Evolutionary conservation across 192 early-diverging fungal species (phyloP), one percentile per base, ranked within the genome.

Genomic region (Backusella parvicylindrica): DNA sequence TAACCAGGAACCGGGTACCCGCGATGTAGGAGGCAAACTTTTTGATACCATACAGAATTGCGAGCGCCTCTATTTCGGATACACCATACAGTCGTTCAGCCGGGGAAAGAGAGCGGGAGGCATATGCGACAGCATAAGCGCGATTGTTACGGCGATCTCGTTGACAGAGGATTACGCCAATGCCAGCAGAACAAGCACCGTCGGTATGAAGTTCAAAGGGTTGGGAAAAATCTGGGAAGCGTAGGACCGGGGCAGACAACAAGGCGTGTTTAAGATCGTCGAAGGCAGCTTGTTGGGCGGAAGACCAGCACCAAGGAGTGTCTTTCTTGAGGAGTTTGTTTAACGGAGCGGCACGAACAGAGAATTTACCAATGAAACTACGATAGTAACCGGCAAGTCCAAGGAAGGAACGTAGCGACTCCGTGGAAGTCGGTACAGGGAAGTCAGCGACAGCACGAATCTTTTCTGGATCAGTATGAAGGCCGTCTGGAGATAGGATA

Each of bases 381-480:
- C 64, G 68, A 37, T 71, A 75, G 47, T 74, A 69, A 5, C 72
- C 71, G n/a, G 66, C 49, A 1, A 77, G 47, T 1, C 79, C 79
- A 1, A 81, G 36, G 43, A 81, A 81, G 26, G 65, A 73, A 15
- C 41, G 74, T 6, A 77, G 21, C 0, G 53, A 66, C 2, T 37
- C 26, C 49, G 15, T 43, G 5, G 2, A 3, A 6, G 7, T n/a
- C n/a, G 75, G 75, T 32, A 8, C 18, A 0, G 72, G 72, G 23
- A 26, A 70, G 9, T 16, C 23, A 18, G 18, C 1, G 12, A 79
- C 63, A 4, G 70, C 32, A 1, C 30, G 5, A 12, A 74, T 69
- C 50, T 79, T 75, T 9, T n/a, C 41, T 9, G 70, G 70, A n/a
- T 79, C 26, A 0, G 70, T 49, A 26, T 53, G 23, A 15, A 75